These are phyloP conservation scores for Favolaschia claudopus DNA, from an alignment of 768 basidiomycete genomes.

Conservation along the genomic window DNA sequence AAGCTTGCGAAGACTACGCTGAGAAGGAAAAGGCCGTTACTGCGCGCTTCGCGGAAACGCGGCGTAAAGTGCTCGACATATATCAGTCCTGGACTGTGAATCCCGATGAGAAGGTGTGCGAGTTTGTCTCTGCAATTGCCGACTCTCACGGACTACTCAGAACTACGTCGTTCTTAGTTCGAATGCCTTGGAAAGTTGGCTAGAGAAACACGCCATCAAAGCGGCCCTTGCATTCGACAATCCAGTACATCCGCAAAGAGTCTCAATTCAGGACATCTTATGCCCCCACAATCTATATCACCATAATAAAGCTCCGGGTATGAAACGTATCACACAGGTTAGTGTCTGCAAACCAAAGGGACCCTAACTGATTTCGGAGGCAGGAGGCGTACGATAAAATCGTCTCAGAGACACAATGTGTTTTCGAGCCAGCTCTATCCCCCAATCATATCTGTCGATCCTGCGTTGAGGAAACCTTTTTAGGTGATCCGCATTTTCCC, in stretches of 20 bases:
- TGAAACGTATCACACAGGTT: constrained; percentile 76
- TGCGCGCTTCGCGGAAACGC: constrained; percentile 55
- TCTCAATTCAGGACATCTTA: constrained; percentile 55
- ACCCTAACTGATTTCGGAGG: too few relatives aligned
- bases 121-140: not conserved
- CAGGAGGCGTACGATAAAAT: constrained; percentile 58
- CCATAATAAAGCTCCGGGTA: constrained; percentile 62
- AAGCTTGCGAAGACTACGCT: constrained; percentile 57
- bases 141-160: constrained; percentile 31
- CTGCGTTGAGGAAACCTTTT: constrained; percentile 66
- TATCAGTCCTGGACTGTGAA: constrained; percentile 68
- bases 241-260: constrained; percentile 31
- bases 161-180: constrained; percentile 67
- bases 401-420: constrained; percentile 50
- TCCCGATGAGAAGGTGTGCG: constrained; percentile 55
- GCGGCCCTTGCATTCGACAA: constrained; percentile 27
- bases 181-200: constrained; percentile 67
- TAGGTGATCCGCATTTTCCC: constrained; percentile 48
- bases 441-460: constrained; percentile 63
- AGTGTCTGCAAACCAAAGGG: constrained; percentile 21
- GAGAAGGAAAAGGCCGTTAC: constrained; percentile 53
- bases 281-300: constrained; percentile 72
- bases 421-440: constrained; percentile 55
- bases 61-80: constrained; percentile 63
- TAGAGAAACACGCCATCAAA: constrained; percentile 51